Conservation (phyloP, 164 flowering plant genomes). For the Liriodendron chinense region DNA sequence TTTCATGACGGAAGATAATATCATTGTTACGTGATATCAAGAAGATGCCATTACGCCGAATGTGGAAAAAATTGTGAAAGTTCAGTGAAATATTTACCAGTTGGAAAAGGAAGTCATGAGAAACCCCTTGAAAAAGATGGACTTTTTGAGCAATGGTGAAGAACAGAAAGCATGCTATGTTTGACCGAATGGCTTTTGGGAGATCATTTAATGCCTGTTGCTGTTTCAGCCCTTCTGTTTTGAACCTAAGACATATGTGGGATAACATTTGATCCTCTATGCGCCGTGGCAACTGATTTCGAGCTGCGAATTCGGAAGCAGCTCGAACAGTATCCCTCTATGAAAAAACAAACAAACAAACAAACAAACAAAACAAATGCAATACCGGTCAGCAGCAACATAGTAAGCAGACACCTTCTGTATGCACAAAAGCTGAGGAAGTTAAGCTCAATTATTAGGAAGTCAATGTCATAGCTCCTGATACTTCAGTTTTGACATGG, state of each 20-base stretch:
- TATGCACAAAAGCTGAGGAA: neutral
- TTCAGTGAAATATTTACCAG: slow-evolving; percentile 44
- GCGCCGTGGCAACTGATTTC: slow-evolving; percentile 66
- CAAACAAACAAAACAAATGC: neutral
- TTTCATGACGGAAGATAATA: neutral
- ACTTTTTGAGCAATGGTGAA: slow-evolving; percentile 61
- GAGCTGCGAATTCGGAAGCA: slow-evolving; percentile 70
- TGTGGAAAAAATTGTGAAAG: neutral
- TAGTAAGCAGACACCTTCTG: neutral
- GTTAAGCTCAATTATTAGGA: neutral
- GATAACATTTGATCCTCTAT: slow-evolving; percentile 85
- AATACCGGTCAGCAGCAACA: neutral
- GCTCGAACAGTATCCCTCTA: slow-evolving; percentile 80
- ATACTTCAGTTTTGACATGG: neutral
- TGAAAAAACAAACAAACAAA: slow-evolving; percentile 16
- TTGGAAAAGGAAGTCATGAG: slow-evolving; percentile 83
- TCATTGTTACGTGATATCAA: neutral
- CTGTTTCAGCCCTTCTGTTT: slow-evolving; percentile 83
- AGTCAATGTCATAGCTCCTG: neutral
- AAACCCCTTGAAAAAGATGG: slow-evolving; percentile 78
- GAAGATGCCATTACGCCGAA: neutral
- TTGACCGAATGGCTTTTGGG: slow-evolving; percentile 89
- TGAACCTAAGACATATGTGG: slow-evolving; percentile 84
- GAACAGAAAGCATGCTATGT: slow-evolving; percentile 76
- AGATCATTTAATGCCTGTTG: slow-evolving; percentile 70